Conservation (phyloP, 805 yeast genomes). For the Cyberlindnera japonica region DNA sequence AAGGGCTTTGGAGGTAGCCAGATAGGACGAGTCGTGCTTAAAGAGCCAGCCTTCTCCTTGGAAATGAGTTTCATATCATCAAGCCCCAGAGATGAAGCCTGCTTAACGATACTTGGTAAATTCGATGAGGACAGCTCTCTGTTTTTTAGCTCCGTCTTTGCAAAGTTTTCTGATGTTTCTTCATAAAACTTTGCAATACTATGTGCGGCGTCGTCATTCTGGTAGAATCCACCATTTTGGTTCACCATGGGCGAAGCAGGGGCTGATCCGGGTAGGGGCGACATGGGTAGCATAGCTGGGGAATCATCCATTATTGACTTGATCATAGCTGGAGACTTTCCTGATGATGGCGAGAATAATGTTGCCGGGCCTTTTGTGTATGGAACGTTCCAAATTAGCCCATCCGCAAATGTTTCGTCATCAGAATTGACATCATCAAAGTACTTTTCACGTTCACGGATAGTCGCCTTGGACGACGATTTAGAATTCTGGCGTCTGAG, state of each 20-base stretch:
- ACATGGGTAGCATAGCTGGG: conserved; percentile 36
- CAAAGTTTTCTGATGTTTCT: conserved; percentile 16
- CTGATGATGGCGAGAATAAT: conserved; percentile 23
- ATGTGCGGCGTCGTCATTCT: conserved; percentile 23
- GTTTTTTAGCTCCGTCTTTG: conserved; percentile 15
- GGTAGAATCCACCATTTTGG: conserved; percentile 11
- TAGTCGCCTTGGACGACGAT: conserved; percentile 30
- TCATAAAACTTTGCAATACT: conserved; percentile 25
- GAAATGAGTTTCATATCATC: conserved; percentile 63
- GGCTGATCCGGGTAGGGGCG: conserved; percentile 44
- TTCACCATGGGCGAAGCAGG: conserved; percentile 6
- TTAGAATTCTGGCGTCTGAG: conserved; percentile 36
- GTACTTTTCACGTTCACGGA: conserved; percentile 34
- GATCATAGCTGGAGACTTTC: conserved; percentile 23
- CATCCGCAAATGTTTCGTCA: conserved; percentile 34
- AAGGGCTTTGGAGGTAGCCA: conserved; percentile 66
- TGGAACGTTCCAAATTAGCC: conserved; percentile 51
- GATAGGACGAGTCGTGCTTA: conserved; percentile 57
- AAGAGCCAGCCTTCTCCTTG: conserved; percentile 25
- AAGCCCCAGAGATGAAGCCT: conserved; percentile 38
- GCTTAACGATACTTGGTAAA: conserved; percentile 36
- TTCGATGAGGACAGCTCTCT: conserved; percentile 17
- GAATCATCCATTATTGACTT: conserved; percentile 22
- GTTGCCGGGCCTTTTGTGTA: conserved; percentile 34
- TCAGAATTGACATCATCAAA: conserved; percentile 36